These are phyloP conservation scores for Colletotrichum tropicale DNA, from an alignment of 2,329 filamentous ascomycete genomes.

Conservation along the genomic window DNA sequence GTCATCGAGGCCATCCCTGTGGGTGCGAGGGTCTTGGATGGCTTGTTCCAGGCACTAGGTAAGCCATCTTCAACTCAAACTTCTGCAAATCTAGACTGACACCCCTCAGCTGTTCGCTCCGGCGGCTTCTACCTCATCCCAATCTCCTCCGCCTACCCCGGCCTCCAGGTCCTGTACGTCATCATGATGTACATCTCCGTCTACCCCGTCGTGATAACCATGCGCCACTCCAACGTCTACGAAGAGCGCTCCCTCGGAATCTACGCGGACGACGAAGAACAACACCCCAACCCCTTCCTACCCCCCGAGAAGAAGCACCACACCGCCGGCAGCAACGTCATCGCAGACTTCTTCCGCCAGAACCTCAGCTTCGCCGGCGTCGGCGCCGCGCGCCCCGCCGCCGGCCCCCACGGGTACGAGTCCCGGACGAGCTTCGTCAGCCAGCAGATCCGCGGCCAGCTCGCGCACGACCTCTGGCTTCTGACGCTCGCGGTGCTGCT, in stretches of 20 bases:
- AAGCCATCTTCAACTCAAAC: conserved; percentile 22
- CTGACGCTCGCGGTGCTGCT: conserved; percentile 64
- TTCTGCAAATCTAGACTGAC: background rate
- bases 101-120: conserved; percentile 58
- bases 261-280: conserved; percentile 42
- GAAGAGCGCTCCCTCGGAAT: conserved; percentile 71
- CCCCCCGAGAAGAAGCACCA: conserved; percentile 26
- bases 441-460: conserved; percentile 66
- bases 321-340: conserved; percentile 26
- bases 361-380: conserved; percentile 45
- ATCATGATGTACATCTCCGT: conserved; percentile 72
- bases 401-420: conserved; percentile 23
- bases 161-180: conserved; percentile 63
- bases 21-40: conserved; percentile 63
- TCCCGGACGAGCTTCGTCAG: conserved; percentile 53
- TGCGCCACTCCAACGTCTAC: conserved; percentile 74
- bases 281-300: background rate
- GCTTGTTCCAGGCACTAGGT: conserved; percentile 67
- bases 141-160: conserved; percentile 60
- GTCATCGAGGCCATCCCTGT: conserved; percentile 55
- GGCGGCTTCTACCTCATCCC: conserved; percentile 71
- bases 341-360: conserved; percentile 23
- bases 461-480: conserved; percentile 72
- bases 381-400: conserved; percentile 33
- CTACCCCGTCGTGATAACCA: conserved; percentile 66